Conservation (phyloP, 805 yeast species). For the Ogataea methylovora region DNA sequence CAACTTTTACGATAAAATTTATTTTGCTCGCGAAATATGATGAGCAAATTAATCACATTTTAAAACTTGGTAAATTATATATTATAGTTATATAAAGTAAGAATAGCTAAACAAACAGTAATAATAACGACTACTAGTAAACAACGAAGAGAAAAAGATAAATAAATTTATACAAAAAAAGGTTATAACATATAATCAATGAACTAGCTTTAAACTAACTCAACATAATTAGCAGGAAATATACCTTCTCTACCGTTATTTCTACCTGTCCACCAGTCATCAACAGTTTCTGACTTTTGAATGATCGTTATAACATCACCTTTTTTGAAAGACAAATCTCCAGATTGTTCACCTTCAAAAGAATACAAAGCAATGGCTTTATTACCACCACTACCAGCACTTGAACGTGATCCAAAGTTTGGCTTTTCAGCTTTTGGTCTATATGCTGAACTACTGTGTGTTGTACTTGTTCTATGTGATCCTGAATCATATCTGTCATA, state of each 20-base stretch:
- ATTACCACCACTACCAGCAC: conserved; percentile 36
- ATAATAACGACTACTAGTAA: background rate
- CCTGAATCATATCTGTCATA: conserved; percentile 43
- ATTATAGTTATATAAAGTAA: too few species aligned
- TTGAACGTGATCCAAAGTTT: conserved; percentile 19
- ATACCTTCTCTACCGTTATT: conserved; percentile 80
- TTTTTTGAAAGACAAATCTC: conserved; percentile 87
- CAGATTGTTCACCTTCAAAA: conserved; percentile 88
- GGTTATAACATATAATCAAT: background rate
- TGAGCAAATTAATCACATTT: too few species aligned
- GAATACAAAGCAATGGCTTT: conserved; percentile 88
- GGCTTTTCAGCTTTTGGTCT: conserved; percentile 27
- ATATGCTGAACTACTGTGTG: conserved; percentile 16
- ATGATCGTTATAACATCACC: conserved; percentile 88
- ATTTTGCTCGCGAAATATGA: too few species aligned
- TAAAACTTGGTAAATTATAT: too few species aligned
- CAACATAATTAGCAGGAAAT: conserved; percentile 96
- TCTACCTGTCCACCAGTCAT: conserved; percentile 99
- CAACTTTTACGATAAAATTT: too few species aligned
- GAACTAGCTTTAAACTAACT: conserved; percentile 40
- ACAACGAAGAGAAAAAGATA: background rate
- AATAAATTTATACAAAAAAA: conserved; percentile 1
- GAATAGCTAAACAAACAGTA: too few species aligned
- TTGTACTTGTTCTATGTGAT: conserved; percentile 20
- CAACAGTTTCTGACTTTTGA: conserved; percentile 79